phyloP scores from a whole-genome alignment of 768 basidiomycete species.

The Flagelloscypha sp. region DNA sequence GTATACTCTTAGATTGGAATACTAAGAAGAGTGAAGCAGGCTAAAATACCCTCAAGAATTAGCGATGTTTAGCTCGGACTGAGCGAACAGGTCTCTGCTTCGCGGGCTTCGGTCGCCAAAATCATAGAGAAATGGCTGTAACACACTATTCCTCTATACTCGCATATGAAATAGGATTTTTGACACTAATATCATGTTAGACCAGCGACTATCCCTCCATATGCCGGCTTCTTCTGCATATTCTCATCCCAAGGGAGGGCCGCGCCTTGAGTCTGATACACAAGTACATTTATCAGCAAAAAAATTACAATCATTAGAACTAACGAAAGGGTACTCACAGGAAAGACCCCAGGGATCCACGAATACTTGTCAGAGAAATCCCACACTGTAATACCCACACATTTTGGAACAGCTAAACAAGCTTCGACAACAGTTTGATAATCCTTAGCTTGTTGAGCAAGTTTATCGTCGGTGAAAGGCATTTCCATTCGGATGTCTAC shows the following conservation, averaged over 20 bases:
- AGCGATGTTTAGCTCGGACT: too few species aligned
- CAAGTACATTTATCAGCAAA: background rate
- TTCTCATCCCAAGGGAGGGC: constrained; percentile 31
- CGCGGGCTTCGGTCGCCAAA: too few species aligned
- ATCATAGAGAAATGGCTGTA: too few species aligned
- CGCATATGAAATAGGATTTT: too few species aligned
- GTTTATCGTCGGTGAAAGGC: constrained; percentile 21
- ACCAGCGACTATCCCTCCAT: constrained; percentile 25
- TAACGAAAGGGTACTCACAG: constrained; percentile 14
- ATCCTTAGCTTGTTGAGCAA: constrained; percentile 29
- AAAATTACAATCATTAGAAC: background rate
- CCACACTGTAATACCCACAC: constrained; percentile 40
- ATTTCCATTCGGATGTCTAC: constrained; percentile 30
- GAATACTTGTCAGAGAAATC: constrained; percentile 40
- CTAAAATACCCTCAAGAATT: too few species aligned
- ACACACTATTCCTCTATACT: too few species aligned
- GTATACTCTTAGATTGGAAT: too few species aligned
- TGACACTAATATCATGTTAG: too few species aligned
- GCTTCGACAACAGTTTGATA: constrained; percentile 46
- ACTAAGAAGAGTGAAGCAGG: too few species aligned
- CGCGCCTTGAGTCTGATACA: too few species aligned
- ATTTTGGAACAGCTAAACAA: constrained; percentile 36
- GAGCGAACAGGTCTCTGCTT: too few species aligned
- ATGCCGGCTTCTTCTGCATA: constrained; percentile 30
- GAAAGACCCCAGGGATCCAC: constrained; percentile 30